These are phyloP conservation scores for Coemansia sp. DNA, from an alignment of 192 early-diverging fungal species.

Conservation along the genomic window DNA sequence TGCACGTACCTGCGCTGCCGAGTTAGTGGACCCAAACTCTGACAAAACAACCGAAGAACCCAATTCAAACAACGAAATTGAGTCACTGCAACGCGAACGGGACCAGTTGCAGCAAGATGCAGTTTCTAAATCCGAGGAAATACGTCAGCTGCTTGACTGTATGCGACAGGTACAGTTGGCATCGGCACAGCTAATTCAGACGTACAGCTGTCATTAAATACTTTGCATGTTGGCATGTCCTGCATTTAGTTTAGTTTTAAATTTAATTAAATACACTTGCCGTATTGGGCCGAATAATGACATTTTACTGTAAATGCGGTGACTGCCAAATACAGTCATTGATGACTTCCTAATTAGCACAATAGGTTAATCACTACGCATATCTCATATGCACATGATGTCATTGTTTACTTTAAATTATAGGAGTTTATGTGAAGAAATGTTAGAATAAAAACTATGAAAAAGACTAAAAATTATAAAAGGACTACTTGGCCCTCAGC, in stretches of 20 bases:
- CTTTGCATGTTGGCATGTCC: not conserved
- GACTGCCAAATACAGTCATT: no score
- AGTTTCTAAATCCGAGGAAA: constrained; percentile 32
- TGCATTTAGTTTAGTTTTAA: not conserved
- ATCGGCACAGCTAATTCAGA: constrained; percentile 44
- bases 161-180: constrained; percentile 45
- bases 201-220: constrained; percentile 7
- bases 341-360: no score
- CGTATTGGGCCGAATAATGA: no score
- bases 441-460: no score
- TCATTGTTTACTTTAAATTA: no score
- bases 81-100: constrained; percentile 24
- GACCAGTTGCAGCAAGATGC: constrained; percentile 25
- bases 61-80: constrained; percentile 1
- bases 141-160: constrained; percentile 37
- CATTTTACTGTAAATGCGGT: no score
- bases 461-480: no score
- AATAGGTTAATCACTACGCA: no score
- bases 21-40: not conserved
- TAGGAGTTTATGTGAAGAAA: no score
- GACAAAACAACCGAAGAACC: not conserved
- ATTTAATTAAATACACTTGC: no score
- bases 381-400: no score
- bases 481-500: no score
- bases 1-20: constrained; percentile 9